phyloP scores from a whole-genome alignment of 2,329 filamentous ascomycete species.

The Aspergillus candidus region DNA sequence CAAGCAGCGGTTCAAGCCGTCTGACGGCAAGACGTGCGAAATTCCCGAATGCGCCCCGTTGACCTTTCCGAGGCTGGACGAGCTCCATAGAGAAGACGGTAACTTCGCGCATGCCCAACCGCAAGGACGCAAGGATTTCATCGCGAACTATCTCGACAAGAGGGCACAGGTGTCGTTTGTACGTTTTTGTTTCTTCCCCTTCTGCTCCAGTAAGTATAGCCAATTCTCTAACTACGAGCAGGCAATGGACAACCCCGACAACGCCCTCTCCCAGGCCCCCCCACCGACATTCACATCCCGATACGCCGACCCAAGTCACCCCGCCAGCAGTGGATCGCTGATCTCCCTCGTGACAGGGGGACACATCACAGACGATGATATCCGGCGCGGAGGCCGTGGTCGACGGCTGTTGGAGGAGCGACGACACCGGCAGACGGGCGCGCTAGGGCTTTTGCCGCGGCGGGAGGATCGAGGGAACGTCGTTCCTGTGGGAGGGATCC shows the following conservation, averaged over 20 bases:
- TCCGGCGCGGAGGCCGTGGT: slow-evolving; percentile 4
- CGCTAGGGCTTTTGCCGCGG: neutral
- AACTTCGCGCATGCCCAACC: no score
- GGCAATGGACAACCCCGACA: slow-evolving; percentile 37
- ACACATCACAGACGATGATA: slow-evolving; percentile 21
- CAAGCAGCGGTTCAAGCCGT: slow-evolving; percentile 32
- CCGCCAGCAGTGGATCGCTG: slow-evolving; percentile 45
- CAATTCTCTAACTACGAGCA: no score
- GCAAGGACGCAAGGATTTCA: slow-evolving; percentile 22
- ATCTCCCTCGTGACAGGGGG: slow-evolving; percentile 46
- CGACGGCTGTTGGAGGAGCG: neutral
- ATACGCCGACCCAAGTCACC: slow-evolving; percentile 48
- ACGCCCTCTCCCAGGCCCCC: slow-evolving; percentile 28
- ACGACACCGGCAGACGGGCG: neutral
- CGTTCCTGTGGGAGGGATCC: slow-evolving; percentile 6
- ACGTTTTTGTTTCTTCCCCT: slow-evolving; percentile 8
- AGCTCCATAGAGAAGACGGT: slow-evolving; percentile 2
- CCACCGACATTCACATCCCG: slow-evolving; percentile 40
- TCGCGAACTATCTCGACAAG: slow-evolving; percentile 47
- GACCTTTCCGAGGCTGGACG: slow-evolving; percentile 43
- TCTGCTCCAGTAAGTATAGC: no score
- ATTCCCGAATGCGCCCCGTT: slow-evolving; percentile 45
- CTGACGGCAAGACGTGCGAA: slow-evolving; percentile 36
- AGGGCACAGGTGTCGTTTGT: slow-evolving; percentile 45
- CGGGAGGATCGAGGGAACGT: neutral